Percentiles rank a stretch among this genome's conserved stretches.
Evolutionary conservation across 2,329 filamentous ascomycete genomes (phyloP).

Genomic region (Colletotrichum ledebouriae): DNA sequence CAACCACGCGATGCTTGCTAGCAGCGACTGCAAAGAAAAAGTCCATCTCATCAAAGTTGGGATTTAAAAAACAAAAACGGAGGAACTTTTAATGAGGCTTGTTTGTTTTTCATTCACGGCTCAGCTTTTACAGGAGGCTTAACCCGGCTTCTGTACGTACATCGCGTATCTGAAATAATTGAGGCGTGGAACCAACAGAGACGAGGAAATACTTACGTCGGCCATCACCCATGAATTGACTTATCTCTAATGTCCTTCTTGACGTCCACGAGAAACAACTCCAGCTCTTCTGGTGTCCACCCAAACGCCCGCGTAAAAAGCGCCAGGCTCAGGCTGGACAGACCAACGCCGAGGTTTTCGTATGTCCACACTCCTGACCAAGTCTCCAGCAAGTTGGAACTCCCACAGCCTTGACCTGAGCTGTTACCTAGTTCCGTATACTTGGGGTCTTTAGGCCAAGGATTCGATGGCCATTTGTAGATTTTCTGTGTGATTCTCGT

Average conservation of each 20-base stretch:
- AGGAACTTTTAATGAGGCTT: too few species aligned
- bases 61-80: too few species aligned
- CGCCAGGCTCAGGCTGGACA: conserved; percentile 54
- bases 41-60: too few species aligned
- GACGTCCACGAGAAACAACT: conserved; percentile 51
- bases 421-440: conserved; percentile 63
- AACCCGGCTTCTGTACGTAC: background rate
- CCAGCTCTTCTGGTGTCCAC: conserved; percentile 52
- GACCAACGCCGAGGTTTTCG: conserved; percentile 51
- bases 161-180: background rate
- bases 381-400: background rate
- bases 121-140: too few species aligned
- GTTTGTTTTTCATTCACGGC: too few species aligned
- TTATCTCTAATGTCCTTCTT: conserved; percentile 51
- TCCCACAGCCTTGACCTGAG: rapidly evolving
- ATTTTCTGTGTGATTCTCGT: conserved; percentile 62
- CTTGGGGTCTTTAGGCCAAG: conserved; percentile 64
- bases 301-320: conserved; percentile 52
- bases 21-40: too few species aligned
- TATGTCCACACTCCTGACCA: conserved; percentile 46
- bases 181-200: background rate
- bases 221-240: conserved; percentile 55
- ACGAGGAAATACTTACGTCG: conserved; percentile 49
- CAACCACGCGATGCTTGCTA: too few species aligned
- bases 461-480: conserved; percentile 64